Evolutionary conservation across 2,329 filamentous ascomycete species (phyloP).

Genomic region (Paraphaeosphaeria sporulosa): DNA sequence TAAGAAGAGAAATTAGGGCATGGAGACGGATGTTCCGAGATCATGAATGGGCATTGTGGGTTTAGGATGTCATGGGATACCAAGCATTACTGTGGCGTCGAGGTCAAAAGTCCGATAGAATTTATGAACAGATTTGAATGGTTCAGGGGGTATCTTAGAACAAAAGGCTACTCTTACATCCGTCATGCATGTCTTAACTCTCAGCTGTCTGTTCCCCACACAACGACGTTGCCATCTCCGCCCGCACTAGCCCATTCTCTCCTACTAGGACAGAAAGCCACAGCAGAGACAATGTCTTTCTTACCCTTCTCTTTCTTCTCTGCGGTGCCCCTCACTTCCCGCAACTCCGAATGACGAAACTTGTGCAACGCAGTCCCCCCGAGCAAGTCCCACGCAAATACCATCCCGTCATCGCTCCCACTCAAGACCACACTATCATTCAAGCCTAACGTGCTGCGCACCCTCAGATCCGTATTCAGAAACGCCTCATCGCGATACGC

Average conservation of each 20-base stretch:
- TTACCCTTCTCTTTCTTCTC: constrained; percentile 32
- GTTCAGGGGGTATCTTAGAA: constrained; percentile 12
- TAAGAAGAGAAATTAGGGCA: constrained; percentile 62
- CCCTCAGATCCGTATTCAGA: constrained; percentile 74
- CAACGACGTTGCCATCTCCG: constrained; percentile 54
- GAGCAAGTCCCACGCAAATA: constrained; percentile 86
- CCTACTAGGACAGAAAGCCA: constrained; percentile 56
- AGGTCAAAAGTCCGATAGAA: constrained; percentile 6
- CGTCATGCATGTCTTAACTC: neutral
- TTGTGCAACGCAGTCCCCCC: constrained; percentile 72
- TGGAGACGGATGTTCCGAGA: neutral
- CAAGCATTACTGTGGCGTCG: constrained; percentile 18
- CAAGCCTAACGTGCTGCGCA: constrained; percentile 77
- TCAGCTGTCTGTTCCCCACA: constrained; percentile 42
- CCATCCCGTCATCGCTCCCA: constrained; percentile 78
- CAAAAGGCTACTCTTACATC: neutral
- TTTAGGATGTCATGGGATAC: constrained; percentile 5
- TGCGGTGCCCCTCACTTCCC: constrained; percentile 30
- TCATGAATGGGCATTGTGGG: constrained; percentile 4
- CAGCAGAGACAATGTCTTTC: constrained; percentile 57
- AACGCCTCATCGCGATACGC: constrained; percentile 68
- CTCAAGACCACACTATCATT: constrained; percentile 80
- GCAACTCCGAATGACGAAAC: constrained; percentile 57
- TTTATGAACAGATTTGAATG: neutral
- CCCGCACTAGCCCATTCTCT: constrained; percentile 60